Evolutionary conservation across 2,329 filamentous ascomycete genomes (phyloP), one percentile per base, ranked within the genome.

Genomic region (Cytospora schulzeri): DNA sequence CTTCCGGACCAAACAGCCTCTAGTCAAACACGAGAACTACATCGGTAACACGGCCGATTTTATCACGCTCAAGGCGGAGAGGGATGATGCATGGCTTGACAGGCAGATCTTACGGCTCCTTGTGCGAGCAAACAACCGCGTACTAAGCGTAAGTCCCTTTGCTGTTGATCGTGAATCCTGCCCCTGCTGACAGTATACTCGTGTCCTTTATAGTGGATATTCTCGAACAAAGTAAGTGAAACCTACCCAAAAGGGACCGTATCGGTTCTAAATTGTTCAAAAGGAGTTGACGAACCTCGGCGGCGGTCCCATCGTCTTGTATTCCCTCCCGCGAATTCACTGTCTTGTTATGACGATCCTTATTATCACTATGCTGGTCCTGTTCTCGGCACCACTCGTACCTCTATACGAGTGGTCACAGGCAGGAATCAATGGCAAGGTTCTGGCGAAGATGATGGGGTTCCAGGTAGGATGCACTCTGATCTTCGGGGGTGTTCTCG

Each of bases 21-120:
- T 60, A 1, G 58, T 24, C n/a, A 12, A 1, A 4, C 58, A 60
- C 4, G 58, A 60, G 7, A 6, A 8, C 15, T 60, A 60, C 19
- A 60, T 60, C 6, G 58, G 50, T 0, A 60, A 60, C 8, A 45
- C 11, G 2, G 0, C 33, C 14, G 58, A 60, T 15, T 14, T 60
- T 1, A 50, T 60, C 2, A 54, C 58, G 7, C 58, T 60, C 22
- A 60, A 60, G 11, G 33, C 50, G 1, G 11, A 7, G 1, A 26
- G 58, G 5, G 58, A 60, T 11, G 58, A 60, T 54, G 58, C 58
- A 8, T 60, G 58, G 58, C 58, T 60, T 1, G 50, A 60, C 14
- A 22, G 58, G 15, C 29, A 54, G 15, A 60, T 60, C 17, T 60
- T 60, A 5, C 3, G 19, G 9, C 33, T 60, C 2, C 17, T 60